Conservation (phyloP, 805 yeast species). For the Lipomyces yamadae region DNA sequence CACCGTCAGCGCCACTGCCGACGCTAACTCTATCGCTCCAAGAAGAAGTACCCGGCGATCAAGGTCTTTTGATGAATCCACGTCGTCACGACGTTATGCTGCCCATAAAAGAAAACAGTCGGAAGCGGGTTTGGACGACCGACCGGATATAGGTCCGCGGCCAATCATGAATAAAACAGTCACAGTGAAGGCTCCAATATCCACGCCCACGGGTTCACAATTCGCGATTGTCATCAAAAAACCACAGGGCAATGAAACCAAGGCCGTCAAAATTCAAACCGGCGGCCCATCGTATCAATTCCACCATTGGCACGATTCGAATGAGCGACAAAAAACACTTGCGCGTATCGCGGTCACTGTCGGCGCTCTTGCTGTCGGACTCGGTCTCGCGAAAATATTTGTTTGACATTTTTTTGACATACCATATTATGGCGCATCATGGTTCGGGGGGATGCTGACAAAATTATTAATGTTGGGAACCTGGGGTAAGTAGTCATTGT, state of each 20-base stretch:
- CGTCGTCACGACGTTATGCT: background rate
- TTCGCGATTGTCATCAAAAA: background rate
- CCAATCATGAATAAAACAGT: background rate
- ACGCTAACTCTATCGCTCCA: background rate
- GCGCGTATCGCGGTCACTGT: background rate
- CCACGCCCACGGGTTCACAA: background rate
- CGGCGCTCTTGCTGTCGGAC: background rate
- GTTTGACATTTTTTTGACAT: background rate
- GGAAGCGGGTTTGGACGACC: background rate
- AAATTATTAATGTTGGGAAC: too few species aligned
- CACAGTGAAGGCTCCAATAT: background rate
- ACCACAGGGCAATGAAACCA: background rate
- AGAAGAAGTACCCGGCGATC: background rate
- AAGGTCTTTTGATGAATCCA: background rate
- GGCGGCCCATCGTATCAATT: background rate
- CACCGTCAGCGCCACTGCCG: background rate
- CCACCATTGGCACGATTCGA: background rate
- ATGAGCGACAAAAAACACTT: background rate
- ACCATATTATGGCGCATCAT: background rate
- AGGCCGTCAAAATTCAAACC: background rate
- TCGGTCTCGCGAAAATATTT: background rate
- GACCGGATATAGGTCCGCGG: background rate
- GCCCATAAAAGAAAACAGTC: background rate
- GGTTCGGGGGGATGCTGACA: too few species aligned
- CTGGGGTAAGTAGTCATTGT: too few species aligned